Base-by-base conservation (phyloP, 176 grass and related monocot species). In the Aegilops longissima region DNA sequence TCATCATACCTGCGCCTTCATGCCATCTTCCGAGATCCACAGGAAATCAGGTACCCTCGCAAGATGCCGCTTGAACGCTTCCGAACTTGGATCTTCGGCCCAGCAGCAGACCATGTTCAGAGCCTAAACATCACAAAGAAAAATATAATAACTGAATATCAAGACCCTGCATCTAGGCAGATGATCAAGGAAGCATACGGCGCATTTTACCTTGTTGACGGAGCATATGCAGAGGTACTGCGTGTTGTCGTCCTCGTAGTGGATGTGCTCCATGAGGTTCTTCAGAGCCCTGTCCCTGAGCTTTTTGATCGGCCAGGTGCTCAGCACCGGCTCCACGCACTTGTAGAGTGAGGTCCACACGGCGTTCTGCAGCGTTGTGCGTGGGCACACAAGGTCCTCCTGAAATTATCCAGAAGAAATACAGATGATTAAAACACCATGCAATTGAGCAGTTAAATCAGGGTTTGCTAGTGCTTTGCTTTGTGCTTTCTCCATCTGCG, bases 11-110 rank as follows among this genome's bases (percentile, higher is more conserved):
- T 97, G 83, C 54, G 88, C 91, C 79, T 91, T 94, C 92, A 97
- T 97, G 89, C 92, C 95, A 90, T 97, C 95, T 84, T 93, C 95
- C 39, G 90, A 93, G 65, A 97, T 56, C 95, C 95, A 97, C 54
- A 94, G 62, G 84, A 89, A 91, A 72, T 97, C 95, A 73, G 88
- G 84, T 49, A 97, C 23, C 86, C 95, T 92, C 13, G 90, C 92
- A 16, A 97, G 91, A 76, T 92, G 93, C 69, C 20, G 47, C 77
- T 92, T 93, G 69, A 95, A 98, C 36, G 95, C 91, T 54, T 93
- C 83, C 24, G 95, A 98, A 66, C 77, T 89, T 44, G 91, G 93
- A 87, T 98, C 83, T 82, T 98, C 91, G 12, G 66, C 87, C 89
- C 91, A 98, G 77, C 89, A 92, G 34, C 91, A 92, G 11, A 95